These are phyloP conservation scores for Paecilomyces niveus DNA, from an alignment of 2,329 filamentous ascomycete species.

Conservation along the genomic window DNA sequence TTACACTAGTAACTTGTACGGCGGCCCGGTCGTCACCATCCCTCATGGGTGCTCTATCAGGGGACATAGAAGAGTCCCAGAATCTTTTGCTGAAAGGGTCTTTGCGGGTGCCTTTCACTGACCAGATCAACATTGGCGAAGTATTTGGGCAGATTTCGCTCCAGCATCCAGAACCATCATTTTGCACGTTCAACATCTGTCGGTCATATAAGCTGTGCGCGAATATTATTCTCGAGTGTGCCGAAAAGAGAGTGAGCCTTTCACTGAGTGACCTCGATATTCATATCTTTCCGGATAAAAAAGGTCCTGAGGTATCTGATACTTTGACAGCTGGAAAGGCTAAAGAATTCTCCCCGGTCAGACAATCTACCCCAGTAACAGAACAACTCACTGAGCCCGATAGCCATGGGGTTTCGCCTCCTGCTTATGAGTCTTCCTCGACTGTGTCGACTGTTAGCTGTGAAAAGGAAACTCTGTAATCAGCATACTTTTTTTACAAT, in stretches of 20 bases:
- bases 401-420: background rate
- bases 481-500: background rate
- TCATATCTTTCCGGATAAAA: background rate
- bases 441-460: background rate
- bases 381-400: background rate
- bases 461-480: background rate
- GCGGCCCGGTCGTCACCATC: constrained; percentile 7
- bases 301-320: background rate
- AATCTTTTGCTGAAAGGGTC: background rate
- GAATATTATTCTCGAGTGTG: background rate
- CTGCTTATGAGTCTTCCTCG: background rate
- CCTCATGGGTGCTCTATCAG: constrained; percentile 7
- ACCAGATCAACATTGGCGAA: constrained; percentile 4
- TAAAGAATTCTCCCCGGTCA: background rate
- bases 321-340: background rate
- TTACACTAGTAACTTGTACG: constrained; percentile 5
- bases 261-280: background rate
- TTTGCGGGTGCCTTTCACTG: background rate
- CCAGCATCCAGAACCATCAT: constrained; percentile 5
- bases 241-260: background rate
- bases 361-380: background rate
- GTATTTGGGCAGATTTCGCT: constrained; percentile 5
- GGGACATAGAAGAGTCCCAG: background rate
- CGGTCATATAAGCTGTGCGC: constrained; percentile 4
- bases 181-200: constrained; percentile 8